phyloP scores from a whole-genome alignment of 2,329 filamentous ascomycete genomes.

The Ophiostoma perfectum region DNA sequence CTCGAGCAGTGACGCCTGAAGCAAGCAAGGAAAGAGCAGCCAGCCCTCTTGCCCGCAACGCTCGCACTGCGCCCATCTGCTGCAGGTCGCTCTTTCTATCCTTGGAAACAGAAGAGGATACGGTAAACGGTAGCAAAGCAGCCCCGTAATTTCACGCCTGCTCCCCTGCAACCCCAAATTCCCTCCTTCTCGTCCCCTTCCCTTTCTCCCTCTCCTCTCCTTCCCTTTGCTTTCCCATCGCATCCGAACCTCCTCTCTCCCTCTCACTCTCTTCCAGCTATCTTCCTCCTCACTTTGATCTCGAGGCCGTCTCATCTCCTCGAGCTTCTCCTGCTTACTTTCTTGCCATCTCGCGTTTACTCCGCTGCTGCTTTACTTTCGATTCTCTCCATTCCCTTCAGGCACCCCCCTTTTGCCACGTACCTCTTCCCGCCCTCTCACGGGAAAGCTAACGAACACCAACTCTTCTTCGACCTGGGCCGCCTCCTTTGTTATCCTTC shows the following conservation, averaged over 20 bases:
- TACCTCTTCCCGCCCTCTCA: slow-evolving; percentile 22
- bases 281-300: slow-evolving; percentile 6
- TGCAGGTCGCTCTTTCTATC: slow-evolving; percentile 19
- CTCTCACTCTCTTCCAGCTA: slow-evolving; percentile 9
- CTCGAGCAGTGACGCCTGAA: slow-evolving; percentile 3
- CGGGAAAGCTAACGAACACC: slow-evolving; percentile 20
- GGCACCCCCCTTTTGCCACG: slow-evolving; percentile 13
- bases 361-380: background rate
- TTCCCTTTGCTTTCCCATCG: slow-evolving; percentile 17
- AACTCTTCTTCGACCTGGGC: background rate
- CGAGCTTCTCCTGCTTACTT: slow-evolving; percentile 15
- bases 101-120: slow-evolving; percentile 25
- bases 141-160: slow-evolving; percentile 23
- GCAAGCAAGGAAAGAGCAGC: slow-evolving; percentile 19
- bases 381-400: slow-evolving; percentile 9
- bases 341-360: background rate
- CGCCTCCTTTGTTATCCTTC: slow-evolving; percentile 11
- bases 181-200: slow-evolving; percentile 11
- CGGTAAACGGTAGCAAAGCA: slow-evolving; percentile 23
- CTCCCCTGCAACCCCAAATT: slow-evolving; percentile 20
- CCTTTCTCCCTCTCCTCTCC: slow-evolving; percentile 15
- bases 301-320: slow-evolving; percentile 3
- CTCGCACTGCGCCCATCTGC: background rate
- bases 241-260: slow-evolving; percentile 21
- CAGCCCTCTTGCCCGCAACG: slow-evolving; percentile 14